phyloP scores from a whole-genome alignment of 805 yeast genomes.

The Millerozyma acaciae region DNA sequence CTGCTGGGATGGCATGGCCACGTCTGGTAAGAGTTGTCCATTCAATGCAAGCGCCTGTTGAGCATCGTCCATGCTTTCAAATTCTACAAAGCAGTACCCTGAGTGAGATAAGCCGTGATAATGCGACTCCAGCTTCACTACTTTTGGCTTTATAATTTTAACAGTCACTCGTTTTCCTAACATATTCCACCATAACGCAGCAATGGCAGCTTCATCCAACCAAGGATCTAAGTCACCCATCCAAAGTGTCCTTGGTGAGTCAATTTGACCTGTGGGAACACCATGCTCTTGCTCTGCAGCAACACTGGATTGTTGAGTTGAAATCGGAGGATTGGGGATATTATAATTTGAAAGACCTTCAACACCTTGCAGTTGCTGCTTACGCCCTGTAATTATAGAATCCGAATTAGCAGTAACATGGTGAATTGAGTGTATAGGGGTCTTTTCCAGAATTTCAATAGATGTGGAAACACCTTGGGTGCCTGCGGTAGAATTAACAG shows the following conservation, averaged over 20 bases:
- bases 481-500: too few relatives aligned
- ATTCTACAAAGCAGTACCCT: constrained; percentile 80
- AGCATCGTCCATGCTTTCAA: constrained; percentile 64
- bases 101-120: constrained; percentile 30
- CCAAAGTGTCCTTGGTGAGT: constrained; percentile 74
- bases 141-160: constrained; percentile 55
- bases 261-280: constrained; percentile 11
- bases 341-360: constrained; percentile 36
- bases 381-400: constrained; percentile 37
- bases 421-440: too few relatives aligned
- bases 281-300: constrained; percentile 20
- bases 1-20: constrained; percentile 43
- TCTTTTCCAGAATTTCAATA: too few relatives aligned
- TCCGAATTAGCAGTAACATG: too few relatives aligned
- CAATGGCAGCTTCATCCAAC: constrained; percentile 60
- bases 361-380: constrained; percentile 43
- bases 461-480: too few relatives aligned
- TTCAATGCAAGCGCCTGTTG: constrained; percentile 63
- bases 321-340: constrained; percentile 40
- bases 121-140: constrained; percentile 18
- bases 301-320: constrained; percentile 33
- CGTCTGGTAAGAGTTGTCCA: constrained; percentile 61
- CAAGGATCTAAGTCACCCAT: constrained; percentile 86
- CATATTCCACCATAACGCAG: constrained; percentile 55
- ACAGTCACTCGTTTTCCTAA: constrained; percentile 56